phyloP scores from a whole-genome alignment of 371 early-diverging fungal genomes.

The Mucor indicus region DNA sequence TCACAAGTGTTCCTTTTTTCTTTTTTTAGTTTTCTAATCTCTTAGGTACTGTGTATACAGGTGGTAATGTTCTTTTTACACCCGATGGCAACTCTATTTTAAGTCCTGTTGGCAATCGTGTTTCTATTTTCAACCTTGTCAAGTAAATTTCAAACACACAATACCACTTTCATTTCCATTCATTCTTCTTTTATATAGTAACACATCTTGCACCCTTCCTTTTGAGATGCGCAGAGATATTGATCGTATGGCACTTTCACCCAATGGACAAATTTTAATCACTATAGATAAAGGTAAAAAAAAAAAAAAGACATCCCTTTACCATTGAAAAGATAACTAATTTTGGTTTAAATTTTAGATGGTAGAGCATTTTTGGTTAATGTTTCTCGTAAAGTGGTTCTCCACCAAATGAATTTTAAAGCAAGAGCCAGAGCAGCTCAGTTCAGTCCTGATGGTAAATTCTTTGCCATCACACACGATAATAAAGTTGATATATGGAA shows the following conservation, averaged over 20 bases:
- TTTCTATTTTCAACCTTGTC: constrained; percentile 93
- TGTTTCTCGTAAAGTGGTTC: constrained; percentile 74
- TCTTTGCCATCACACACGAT: constrained; percentile 85
- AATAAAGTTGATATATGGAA: constrained; percentile 90
- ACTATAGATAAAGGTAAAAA: constrained; percentile 84
- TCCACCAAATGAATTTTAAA: constrained; percentile 89
- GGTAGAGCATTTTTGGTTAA: constrained; percentile 89
- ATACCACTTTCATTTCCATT: too few relatives aligned
- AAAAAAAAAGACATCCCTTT: background rate
- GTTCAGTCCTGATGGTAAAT: constrained; percentile 80
- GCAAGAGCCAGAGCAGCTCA: constrained; percentile 72
- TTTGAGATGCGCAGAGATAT: constrained; percentile 92
- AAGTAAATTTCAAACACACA: too few relatives aligned
- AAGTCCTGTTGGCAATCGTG: constrained; percentile 95
- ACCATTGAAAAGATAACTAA: background rate
- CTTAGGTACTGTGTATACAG: constrained; percentile 94
- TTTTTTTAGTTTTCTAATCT: constrained; percentile 79
- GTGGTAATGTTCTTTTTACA: constrained; percentile 92
- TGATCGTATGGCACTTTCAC: constrained; percentile 83
- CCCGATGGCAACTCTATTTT: constrained; percentile 93
- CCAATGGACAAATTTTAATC: constrained; percentile 83
- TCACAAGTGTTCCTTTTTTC: too few relatives aligned
- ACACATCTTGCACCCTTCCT: constrained; percentile 89
- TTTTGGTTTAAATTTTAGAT: constrained; percentile 40
- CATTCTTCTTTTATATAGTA: constrained; percentile 44